phyloP scores from a whole-genome alignment of 768 basidiomycete species.

The Termitomyces sp. region DNA sequence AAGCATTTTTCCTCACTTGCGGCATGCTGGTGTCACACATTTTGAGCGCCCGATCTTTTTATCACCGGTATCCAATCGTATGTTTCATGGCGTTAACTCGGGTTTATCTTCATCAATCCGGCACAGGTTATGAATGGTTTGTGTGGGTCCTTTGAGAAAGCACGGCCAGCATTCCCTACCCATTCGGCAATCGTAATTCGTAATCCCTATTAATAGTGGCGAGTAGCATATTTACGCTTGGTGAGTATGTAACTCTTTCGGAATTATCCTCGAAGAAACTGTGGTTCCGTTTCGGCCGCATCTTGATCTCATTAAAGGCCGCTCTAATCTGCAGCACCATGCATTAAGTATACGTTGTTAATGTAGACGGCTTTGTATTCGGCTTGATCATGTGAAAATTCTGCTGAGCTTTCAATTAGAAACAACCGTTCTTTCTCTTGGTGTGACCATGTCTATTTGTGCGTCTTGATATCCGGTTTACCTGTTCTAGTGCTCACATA shows the following conservation, averaged over 20 bases:
- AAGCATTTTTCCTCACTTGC: conserved; percentile 36
- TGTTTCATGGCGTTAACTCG: background rate
- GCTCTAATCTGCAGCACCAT: conserved; percentile 30
- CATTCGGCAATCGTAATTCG: background rate
- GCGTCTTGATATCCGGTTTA: background rate
- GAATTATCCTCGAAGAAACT: conserved; percentile 18
- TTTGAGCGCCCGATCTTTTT: conserved; percentile 40
- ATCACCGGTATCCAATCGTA: conserved; percentile 28
- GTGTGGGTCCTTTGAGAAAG: conserved; percentile 49
- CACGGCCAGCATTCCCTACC: conserved; percentile 34
- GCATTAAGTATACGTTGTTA: conserved; percentile 28
- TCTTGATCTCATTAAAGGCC: conserved; percentile 20
- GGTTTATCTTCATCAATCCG: background rate
- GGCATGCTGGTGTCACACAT: conserved; percentile 36
- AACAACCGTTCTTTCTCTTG: conserved; percentile 32
- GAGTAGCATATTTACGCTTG: conserved; percentile 39
- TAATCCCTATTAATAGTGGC: conserved; percentile 23
- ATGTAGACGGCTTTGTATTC: background rate
- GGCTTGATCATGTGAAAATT: conserved; percentile 17
- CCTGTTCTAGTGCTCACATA: conserved; percentile 26
- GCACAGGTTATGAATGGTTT: conserved; percentile 34
- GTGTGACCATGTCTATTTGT: conserved; percentile 34
- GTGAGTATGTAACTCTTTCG: conserved; percentile 18
- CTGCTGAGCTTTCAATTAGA: conserved; percentile 39
- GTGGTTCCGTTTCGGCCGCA: background rate